Evolutionary conservation across 1,284 basidiomycete species (phyloP), one percentile per base, ranked within the genome.

Genomic region (Cryptococcus sp.): DNA sequence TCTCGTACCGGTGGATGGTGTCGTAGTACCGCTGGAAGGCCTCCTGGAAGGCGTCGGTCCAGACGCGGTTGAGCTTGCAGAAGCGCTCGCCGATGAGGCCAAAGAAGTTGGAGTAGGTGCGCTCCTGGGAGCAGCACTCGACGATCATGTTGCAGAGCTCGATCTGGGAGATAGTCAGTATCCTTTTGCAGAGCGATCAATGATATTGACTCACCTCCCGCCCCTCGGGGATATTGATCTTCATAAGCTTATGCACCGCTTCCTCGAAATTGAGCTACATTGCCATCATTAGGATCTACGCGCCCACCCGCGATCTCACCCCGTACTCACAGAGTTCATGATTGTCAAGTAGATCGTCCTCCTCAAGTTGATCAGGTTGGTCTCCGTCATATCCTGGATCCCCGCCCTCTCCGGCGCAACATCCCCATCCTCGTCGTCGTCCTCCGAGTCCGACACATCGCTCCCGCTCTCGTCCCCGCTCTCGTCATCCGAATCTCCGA

Each of bases 61-160:
- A 98, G 11, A 90, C 82, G 28, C 91, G 87, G 75, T 96, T 93
- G 65, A 98, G 82, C 78, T 96, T 96, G 80, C 89, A 89, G 79
- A 98, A 93, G 12, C 95, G 87, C 78, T 98, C 95, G 52, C 92
- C 93, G 66, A 97, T 85, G 37, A 97, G 85, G 20, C 95, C 95
- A 72, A 95, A 98, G 81, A 97, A 98, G 42, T 85, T 91, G 11
- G 89, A 89, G 76, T 97, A 98, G 0, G 95, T 94, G 4, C 95
- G 88, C 75, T 98, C 95, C 80, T 98, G 95, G 2, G 95, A 98
- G 75, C 95, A 98, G 87, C 95, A 98, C 72, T 98, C 95, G 76
- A 98, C 88, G 59, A 98, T 84, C 95, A 98, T 98, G 81, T 98
- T 98, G 78, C 90, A 87, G 52, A 98, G 79, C 77, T 98, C 95